phyloP scores from a whole-genome alignment of 441 rosid genomes.

The Populus hybrid region DNA sequence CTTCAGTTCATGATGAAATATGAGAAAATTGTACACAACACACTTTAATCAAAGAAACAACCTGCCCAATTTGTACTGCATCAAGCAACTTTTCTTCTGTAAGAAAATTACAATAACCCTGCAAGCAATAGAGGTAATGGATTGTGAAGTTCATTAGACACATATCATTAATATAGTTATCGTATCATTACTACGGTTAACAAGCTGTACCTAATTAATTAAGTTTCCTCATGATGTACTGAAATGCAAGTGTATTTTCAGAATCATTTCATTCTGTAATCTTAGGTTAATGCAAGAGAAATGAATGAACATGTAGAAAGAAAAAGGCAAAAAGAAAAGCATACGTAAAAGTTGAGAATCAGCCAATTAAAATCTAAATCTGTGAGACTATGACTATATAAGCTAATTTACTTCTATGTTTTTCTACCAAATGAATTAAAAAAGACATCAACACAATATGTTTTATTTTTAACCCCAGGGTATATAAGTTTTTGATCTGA shows the following conservation, averaged over 20 bases:
- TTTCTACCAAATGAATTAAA: neutral
- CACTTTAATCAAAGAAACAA: conserved; percentile 32
- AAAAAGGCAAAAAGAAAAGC: neutral
- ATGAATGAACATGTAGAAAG: neutral
- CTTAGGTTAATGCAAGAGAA: neutral
- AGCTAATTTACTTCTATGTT: neutral
- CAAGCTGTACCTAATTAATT: neutral
- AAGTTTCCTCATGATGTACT: neutral
- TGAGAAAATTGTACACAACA: neutral
- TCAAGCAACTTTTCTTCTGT: conserved; percentile 86
- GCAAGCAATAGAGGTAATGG: conserved; percentile 19
- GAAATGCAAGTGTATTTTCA: neutral
- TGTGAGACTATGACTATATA: neutral
- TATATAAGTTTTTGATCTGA: neutral
- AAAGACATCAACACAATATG: neutral
- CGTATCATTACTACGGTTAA: neutral
- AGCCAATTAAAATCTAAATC: neutral
- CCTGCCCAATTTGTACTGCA: conserved; percentile 97
- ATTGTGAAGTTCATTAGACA: neutral
- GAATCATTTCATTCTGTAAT: neutral
- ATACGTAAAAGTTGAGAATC: neutral
- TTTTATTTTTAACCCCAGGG: neutral
- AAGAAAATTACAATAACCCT: conserved; percentile 96
- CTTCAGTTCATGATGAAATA: neutral
- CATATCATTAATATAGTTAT: neutral